A percentile compares a stretch with the other conserved stretches of the same genome.
phyloP scores from a whole-genome alignment of 768 basidiomycete species.

The Macrocybe gigantea region DNA sequence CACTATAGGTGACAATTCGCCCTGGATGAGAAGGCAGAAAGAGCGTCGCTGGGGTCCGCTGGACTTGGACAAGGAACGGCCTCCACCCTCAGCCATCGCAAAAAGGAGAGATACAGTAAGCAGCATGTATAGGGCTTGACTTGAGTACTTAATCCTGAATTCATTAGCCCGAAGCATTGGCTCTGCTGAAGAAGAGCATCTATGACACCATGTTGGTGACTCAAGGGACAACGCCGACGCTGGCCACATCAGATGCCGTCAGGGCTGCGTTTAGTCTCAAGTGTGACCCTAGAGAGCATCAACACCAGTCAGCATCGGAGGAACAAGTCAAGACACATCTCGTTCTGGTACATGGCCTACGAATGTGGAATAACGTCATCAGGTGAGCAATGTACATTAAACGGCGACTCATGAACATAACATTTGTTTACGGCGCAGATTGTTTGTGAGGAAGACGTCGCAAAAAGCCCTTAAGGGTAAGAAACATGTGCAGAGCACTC shows the following conservation, averaged over 20 bases:
- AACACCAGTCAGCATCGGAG: conserved; percentile 52
- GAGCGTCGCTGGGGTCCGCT: conserved; percentile 48
- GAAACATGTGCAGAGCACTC: conserved; percentile 8
- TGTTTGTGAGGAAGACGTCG: conserved; percentile 41
- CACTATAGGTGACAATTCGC: background rate
- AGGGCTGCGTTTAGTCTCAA: conserved; percentile 44
- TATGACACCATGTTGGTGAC: conserved; percentile 52
- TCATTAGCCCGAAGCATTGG: conserved; percentile 45
- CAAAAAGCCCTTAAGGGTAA: conserved; percentile 24
- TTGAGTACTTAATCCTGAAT: background rate
- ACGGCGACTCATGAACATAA: background rate
- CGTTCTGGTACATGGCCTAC: conserved; percentile 46
- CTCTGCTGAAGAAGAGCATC: conserved; percentile 49
- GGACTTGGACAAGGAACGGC: conserved; percentile 59
- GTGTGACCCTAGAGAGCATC: conserved; percentile 40
- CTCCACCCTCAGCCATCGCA: conserved; percentile 69
- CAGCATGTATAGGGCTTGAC: background rate
- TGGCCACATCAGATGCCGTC: conserved; percentile 37
- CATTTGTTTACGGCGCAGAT: conserved; percentile 20
- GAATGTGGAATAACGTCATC: conserved; percentile 49
- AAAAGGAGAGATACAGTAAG: conserved; percentile 62
- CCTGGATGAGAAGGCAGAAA: conserved; percentile 25
- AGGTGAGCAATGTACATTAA: conserved; percentile 25
- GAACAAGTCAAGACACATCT: conserved; percentile 38
- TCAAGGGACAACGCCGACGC: conserved; percentile 44